Evolutionary conservation across 305 asterid genomes (phyloP).

Genomic region (Euphrasia arctica): DNA sequence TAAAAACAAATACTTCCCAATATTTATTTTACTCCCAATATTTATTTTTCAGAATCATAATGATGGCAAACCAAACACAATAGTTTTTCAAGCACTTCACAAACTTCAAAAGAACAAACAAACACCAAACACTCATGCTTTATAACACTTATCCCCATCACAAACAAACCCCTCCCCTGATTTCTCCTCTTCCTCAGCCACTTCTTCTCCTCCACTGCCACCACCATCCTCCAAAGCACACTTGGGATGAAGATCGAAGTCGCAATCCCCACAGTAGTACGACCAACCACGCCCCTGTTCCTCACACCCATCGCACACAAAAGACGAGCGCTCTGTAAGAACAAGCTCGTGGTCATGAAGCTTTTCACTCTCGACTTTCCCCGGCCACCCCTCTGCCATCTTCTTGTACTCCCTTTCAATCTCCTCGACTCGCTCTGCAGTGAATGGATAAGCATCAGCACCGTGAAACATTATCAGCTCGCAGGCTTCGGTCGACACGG

Average conservation of each 20-base stretch:
- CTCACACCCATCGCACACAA: conserved; percentile 56
- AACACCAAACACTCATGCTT: conserved; percentile 15
- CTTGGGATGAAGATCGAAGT: conserved; percentile 66
- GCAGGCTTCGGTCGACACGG: conserved; percentile 58
- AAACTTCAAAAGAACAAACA: neutral
- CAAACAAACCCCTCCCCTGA: conserved; percentile 45
- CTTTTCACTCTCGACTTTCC: conserved; percentile 32
- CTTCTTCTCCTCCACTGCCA: neutral
- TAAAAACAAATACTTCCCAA: neutral
- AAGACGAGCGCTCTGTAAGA: conserved; percentile 43
- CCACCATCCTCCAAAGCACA: conserved; percentile 41
- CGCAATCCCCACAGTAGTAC: conserved; percentile 55
- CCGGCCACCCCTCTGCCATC: conserved; percentile 76
- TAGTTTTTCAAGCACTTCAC: neutral
- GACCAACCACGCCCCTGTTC: conserved; percentile 63
- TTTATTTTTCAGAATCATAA: neutral
- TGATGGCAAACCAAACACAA: neutral
- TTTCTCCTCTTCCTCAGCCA: conserved; percentile 17
- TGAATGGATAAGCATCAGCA: conserved; percentile 75
- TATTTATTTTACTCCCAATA: neutral
- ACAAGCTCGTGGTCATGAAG: conserved; percentile 64
- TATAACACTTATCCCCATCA: conserved; percentile 44
- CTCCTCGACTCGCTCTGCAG: conserved; percentile 70
- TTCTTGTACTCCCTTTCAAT: conserved; percentile 51
- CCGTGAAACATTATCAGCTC: conserved; percentile 52